phyloP scores from a whole-genome alignment of 164 flowering plant genomes.

The Magnolia kwangsiensis region DNA sequence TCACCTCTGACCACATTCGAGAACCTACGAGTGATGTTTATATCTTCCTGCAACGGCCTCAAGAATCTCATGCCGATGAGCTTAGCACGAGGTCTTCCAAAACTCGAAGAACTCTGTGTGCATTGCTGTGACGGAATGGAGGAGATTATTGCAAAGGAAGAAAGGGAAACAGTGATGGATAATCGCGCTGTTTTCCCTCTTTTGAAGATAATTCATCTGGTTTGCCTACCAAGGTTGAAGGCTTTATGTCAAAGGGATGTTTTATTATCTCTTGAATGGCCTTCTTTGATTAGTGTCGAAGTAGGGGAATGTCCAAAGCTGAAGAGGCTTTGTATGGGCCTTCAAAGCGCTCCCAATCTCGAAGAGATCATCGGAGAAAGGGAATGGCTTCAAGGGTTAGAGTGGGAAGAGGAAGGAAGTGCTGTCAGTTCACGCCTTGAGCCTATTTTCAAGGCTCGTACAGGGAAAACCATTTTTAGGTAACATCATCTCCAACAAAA shows the following conservation, averaged over 20 bases:
- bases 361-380: background rate
- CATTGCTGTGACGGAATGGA: background rate
- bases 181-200: background rate
- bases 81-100: slow-evolving; percentile 4
- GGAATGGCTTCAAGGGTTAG: slow-evolving; percentile 2
- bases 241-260: background rate
- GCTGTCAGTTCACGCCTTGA: background rate
- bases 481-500: background rate
- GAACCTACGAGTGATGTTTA: background rate
- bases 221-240: background rate
- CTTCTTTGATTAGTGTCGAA: background rate
- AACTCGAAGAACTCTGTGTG: background rate
- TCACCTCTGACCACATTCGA: background rate
- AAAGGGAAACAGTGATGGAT: background rate
- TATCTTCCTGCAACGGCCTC: background rate
- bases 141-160: slow-evolving; percentile 1
- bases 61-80: background rate
- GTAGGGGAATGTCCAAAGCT: background rate
- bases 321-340: slow-evolving; percentile 2
- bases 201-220: background rate
- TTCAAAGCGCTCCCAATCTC: background rate
- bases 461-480: background rate
- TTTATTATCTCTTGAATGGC: background rate
- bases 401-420: background rate
- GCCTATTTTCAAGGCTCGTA: background rate